Percentiles rank a stretch among this genome's conserved stretches.
Conservation (phyloP, 1,284 basidiomycete genomes). For the Malassezia sp. region DNA sequence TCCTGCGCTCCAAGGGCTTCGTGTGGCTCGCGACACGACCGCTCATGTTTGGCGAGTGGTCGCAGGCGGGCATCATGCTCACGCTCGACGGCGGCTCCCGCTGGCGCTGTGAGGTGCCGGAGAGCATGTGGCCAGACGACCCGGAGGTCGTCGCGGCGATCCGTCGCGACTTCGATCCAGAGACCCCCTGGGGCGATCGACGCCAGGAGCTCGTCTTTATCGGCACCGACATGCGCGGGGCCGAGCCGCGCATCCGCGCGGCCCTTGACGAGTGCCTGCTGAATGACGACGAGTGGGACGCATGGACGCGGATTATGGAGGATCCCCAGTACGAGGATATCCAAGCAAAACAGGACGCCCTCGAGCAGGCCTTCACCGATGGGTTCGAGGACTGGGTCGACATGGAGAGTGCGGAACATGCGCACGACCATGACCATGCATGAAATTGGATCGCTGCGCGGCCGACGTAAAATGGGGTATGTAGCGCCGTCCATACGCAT, state of each 20-base stretch:
- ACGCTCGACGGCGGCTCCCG: conserved; percentile 48
- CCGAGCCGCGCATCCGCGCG: conserved; percentile 39
- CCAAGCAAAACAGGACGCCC: conserved; percentile 35
- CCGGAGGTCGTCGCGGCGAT: conserved; percentile 47
- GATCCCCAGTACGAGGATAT: conserved; percentile 1
- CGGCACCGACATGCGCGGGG: conserved; percentile 40
- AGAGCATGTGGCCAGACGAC: conserved; percentile 48
- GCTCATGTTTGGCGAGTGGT: conserved; percentile 49
- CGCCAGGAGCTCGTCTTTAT: conserved; percentile 49
- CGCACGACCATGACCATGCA: conserved; percentile 16
- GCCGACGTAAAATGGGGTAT: too few relatives aligned
- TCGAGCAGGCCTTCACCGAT: conserved; percentile 47
- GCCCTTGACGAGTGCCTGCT: conserved; percentile 48
- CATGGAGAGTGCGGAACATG: conserved; percentile 27
- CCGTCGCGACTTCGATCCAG: conserved; percentile 46
- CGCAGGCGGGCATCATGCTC: conserved; percentile 49
- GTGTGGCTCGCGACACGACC: conserved; percentile 47
- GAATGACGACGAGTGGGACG: conserved; percentile 47
- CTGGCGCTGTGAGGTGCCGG: conserved; percentile 48
- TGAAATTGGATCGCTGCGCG: too few relatives aligned
- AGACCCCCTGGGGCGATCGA: conserved; percentile 49
- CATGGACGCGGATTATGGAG: conserved; percentile 48
- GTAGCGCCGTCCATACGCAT: too few relatives aligned
- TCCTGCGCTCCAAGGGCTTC: conserved; percentile 50
- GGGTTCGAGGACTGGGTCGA: conserved; percentile 48